Conservation (phyloP, 208 protist genomes). For the Endotrypanum monterogeii region DNA sequence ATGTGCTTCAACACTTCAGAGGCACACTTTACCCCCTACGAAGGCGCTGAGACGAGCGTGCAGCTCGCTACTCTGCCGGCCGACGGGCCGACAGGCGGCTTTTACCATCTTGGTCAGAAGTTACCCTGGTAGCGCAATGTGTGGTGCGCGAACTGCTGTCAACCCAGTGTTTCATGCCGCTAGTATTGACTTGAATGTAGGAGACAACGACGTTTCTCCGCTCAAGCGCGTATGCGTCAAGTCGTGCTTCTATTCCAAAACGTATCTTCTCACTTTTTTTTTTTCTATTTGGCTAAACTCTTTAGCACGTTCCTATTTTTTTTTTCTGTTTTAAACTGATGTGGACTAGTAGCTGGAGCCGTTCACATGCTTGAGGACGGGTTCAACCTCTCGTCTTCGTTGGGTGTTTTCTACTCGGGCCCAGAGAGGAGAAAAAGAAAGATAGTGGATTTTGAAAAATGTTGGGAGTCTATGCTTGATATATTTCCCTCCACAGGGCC, state of each 20-base stretch:
- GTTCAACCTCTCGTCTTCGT: background rate
- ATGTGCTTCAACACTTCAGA: constrained; percentile 65
- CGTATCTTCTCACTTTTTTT: constrained; percentile 9
- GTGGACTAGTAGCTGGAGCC: background rate
- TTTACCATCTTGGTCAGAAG: constrained; percentile 75
- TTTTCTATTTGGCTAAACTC: background rate
- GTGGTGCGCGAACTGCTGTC: background rate
- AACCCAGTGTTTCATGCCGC: background rate
- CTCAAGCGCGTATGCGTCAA: background rate
- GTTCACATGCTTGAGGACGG: background rate
- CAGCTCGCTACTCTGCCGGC: constrained; percentile 72
- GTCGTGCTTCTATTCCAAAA: constrained; percentile 4
- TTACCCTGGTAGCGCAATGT: constrained; percentile 62
- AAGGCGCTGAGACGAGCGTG: constrained; percentile 79
- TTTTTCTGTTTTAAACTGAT: constrained; percentile 15
- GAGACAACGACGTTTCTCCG: background rate
- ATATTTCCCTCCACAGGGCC: background rate
- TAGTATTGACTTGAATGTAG: background rate
- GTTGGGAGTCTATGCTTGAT: background rate
- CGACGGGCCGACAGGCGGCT: constrained; percentile 81
- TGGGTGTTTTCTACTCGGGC: background rate
- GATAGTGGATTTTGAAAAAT: background rate
- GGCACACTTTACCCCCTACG: constrained; percentile 50
- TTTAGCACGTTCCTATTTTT: constrained; percentile 8
- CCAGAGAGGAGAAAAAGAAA: background rate